Base-by-base conservation (phyloP, 306 rosid genomes). In the Ormosia emarginata region DNA sequence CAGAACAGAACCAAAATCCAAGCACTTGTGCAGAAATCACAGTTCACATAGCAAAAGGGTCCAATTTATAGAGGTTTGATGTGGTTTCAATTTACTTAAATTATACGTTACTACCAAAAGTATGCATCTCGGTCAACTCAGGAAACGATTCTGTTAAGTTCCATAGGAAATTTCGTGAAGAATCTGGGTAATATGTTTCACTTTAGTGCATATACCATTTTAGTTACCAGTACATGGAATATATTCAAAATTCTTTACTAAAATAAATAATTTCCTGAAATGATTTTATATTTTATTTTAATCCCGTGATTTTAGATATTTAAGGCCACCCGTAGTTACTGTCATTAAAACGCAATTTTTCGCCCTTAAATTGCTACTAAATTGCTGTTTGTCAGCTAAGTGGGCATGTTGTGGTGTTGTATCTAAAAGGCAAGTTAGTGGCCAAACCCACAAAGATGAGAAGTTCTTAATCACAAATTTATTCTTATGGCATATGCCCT, bases 11-110 rank as follows among this genome's bases (percentile, higher is more conserved):
- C 46, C 46, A 69, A 50, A 68, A 84, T 11, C 14, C 11, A 50
- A 59, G 34, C 10, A 8, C 24, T 32, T 33, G 29, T 11, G n/a
- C 61, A 78, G 73, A 86, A 75, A 86, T 76, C 73, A 86, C 47
- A 33, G 41, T 62, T 29, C 79, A 72, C 32, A 79, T 30, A 70
- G 46, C 40, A 24, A 66, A 77, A 61, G 86, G 50, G 87, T 24
- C 24, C 24, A 24, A 24, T 39, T 37, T 14, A 66, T 18, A 10
- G n/a, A 40, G 11, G 63, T 30, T 56, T 69, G 43, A 69, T 71
- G 37, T 14, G 5, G 4, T 3, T 55, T 78, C 37, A 55, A 24
- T 7, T 44, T 57, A 2, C 66, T 56, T 68, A 18, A 79, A 79
- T 24, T 50, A 36, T 5, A 67, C 30, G 15, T 67, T 43, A 57